Conservation (phyloP, 169 alveolate genomes). For the Babesia caballi region DNA sequence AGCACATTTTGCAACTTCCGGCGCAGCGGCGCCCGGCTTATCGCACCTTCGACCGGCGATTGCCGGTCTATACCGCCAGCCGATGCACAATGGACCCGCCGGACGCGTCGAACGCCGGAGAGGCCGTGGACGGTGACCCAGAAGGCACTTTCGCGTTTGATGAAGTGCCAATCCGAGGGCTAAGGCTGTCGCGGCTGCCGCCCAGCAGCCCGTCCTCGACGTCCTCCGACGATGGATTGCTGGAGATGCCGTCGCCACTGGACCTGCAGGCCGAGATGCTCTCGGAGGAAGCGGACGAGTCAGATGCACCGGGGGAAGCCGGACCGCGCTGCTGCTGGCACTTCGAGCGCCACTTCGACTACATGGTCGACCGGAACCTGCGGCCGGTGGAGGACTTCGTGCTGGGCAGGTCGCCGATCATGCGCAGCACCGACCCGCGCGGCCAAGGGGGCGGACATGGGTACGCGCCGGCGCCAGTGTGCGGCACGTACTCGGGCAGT, state of each 20-base stretch:
- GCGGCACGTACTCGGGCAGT: not conserved
- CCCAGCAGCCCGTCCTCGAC: not conserved
- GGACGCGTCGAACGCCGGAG: too few species aligned
- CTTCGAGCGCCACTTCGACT: slow-evolving; percentile 29
- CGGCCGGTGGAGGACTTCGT: slow-evolving; percentile 15
- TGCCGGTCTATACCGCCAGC: not conserved
- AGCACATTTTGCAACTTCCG: not conserved
- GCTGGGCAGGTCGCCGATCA: not conserved
- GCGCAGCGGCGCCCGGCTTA: not conserved
- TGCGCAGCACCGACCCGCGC: not conserved
- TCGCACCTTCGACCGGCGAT: too few species aligned
- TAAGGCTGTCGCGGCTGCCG: too few species aligned
- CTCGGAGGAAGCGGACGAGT: not conserved
- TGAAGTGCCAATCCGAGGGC: too few species aligned
- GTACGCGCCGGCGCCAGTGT: not conserved
- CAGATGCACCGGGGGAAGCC: not conserved
- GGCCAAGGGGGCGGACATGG: not conserved
- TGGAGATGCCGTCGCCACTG: not conserved
- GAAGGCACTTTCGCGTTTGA: too few species aligned
- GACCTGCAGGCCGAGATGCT: not conserved
- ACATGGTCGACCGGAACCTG: slow-evolving; percentile 16
- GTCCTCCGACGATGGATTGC: slow-evolving; percentile 1
- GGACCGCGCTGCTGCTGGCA: slow-evolving; percentile 18
- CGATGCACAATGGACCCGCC: not conserved
- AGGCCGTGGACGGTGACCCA: too few species aligned